A percentile compares a stretch with the other conserved stretches of the same genome.
Conservation (phyloP, 805 yeast genomes). For the Hyphopichia homilentoma region DNA sequence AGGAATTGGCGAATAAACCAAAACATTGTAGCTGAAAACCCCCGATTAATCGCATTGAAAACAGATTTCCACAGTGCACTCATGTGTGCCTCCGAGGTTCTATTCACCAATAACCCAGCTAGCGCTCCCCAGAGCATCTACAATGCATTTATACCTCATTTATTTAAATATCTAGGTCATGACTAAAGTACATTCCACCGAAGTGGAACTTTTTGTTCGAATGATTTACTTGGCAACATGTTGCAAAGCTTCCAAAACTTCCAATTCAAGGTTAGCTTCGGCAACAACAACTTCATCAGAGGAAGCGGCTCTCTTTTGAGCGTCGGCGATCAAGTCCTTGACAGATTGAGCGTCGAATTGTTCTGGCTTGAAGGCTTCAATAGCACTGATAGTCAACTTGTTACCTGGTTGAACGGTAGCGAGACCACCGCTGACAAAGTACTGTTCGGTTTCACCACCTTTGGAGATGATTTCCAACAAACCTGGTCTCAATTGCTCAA, state of each 20-base stretch:
- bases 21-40: too few relatives aligned
- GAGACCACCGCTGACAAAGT: constrained; percentile 92
- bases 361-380: constrained; percentile 92
- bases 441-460: constrained; percentile 68
- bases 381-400: constrained; percentile 82
- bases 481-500: constrained; percentile 96
- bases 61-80: too few relatives aligned
- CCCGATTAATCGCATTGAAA: too few relatives aligned
- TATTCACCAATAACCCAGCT: too few relatives aligned
- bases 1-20: too few relatives aligned
- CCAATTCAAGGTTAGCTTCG: constrained; percentile 92
- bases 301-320: constrained; percentile 84
- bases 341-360: constrained; percentile 78
- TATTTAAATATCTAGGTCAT: not conserved
- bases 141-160: too few relatives aligned
- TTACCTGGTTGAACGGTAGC: constrained; percentile 96
- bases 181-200: not conserved
- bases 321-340: constrained; percentile 81
- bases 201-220: not conserved
- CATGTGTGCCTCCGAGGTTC: too few relatives aligned
- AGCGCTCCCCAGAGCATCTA: too few relatives aligned
- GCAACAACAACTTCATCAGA: constrained; percentile 87
- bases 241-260: constrained; percentile 92
- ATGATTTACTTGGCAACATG: constrained; percentile 62
- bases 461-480: constrained; percentile 86